These are phyloP conservation scores for Samsoniella hepiali DNA, from an alignment of 2,329 filamentous ascomycete genomes.

Conservation along the genomic window DNA sequence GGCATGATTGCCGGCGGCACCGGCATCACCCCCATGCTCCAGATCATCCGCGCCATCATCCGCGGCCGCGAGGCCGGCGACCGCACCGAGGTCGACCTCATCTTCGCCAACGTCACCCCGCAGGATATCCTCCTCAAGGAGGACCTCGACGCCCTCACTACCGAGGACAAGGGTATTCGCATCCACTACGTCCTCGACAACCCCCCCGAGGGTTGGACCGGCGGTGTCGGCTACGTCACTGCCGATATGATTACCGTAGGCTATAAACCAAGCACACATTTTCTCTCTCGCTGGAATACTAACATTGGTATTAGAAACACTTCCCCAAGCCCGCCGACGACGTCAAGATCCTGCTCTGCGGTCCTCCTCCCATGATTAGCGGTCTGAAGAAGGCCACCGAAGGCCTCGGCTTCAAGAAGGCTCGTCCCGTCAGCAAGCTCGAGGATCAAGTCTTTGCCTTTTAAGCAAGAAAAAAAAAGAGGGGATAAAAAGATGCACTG, in stretches of 20 bases:
- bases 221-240: conserved; percentile 92
- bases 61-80: conserved; percentile 76
- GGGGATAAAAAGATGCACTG: background rate
- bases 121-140: conserved; percentile 93
- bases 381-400: conserved; percentile 96
- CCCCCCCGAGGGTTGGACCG: conserved; percentile 85
- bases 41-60: conserved; percentile 88
- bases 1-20: conserved; percentile 98
- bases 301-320: conserved; percentile 53
- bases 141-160: conserved; percentile 76
- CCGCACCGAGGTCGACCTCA: conserved; percentile 84
- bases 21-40: conserved; percentile 97
- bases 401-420: conserved; percentile 85
- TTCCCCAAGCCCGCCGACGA: conserved; percentile 80
- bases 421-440: conserved; percentile 92
- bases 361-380: conserved; percentile 93
- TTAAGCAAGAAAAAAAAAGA: conserved; percentile 29
- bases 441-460: conserved; percentile 98
- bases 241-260: conserved; percentile 86
- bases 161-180: conserved; percentile 76
- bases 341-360: conserved; percentile 91
- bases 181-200: conserved; percentile 97
- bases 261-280: conserved; percentile 25
- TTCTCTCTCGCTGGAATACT: conserved; percentile 16
- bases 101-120: conserved; percentile 93